Conservation (phyloP, 2,329 filamentous ascomycete species). For the Colletotrichum gloeosporioides region DNA sequence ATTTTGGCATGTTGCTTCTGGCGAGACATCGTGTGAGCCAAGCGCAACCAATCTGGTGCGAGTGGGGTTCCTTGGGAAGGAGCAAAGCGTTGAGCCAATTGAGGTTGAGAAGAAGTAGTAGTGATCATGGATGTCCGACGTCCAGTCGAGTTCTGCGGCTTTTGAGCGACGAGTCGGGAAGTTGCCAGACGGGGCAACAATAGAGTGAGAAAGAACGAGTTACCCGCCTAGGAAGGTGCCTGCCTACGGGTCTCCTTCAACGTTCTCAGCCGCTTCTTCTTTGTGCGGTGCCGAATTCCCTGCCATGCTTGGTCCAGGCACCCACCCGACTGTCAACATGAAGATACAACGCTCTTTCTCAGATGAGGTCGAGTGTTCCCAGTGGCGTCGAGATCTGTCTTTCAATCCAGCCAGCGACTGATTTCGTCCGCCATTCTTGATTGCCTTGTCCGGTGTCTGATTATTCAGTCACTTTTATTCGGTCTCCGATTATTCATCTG, state of each 20-base stretch:
- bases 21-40: background rate
- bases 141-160: background rate
- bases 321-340: background rate
- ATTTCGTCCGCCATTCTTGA: background rate
- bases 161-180: background rate
- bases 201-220: background rate
- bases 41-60: background rate
- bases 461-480: background rate
- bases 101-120: background rate
- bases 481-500: background rate
- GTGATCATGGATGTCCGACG: background rate
- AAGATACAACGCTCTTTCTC: background rate
- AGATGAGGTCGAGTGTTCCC: background rate
- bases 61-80: background rate
- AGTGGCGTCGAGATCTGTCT: background rate
- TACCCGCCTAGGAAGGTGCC: too few species aligned
- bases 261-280: background rate
- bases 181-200: background rate
- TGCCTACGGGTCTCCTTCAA: background rate
- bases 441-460: background rate
- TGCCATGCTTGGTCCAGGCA: background rate
- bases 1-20: background rate
- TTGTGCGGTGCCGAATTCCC: background rate
- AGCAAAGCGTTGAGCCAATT: background rate
- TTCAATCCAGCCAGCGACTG: background rate